These are phyloP conservation scores for Calonectria henricotiae DNA, from an alignment of 2,329 filamentous ascomycete species.

Conservation along the genomic window DNA sequence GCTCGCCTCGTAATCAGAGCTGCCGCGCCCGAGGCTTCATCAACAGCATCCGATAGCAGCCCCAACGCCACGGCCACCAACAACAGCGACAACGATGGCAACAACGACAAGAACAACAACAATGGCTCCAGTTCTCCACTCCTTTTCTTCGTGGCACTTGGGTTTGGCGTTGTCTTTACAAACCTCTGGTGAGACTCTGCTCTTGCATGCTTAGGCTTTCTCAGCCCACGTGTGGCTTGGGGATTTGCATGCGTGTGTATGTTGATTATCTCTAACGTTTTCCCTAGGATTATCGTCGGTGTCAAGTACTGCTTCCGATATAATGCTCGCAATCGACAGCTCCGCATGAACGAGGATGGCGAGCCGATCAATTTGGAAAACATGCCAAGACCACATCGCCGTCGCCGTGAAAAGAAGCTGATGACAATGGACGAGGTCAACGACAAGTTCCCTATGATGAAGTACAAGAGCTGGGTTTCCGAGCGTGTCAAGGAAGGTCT, in stretches of 20 bases:
- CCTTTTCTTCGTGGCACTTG: slow-evolving; percentile 92
- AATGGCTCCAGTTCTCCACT: slow-evolving; percentile 63
- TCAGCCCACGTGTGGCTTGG: slow-evolving; percentile 71
- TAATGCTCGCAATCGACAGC: slow-evolving; percentile 90
- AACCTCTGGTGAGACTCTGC: slow-evolving; percentile 87
- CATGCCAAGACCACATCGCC: slow-evolving; percentile 88
- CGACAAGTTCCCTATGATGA: slow-evolving; percentile 93
- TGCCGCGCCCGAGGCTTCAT: slow-evolving; percentile 43
- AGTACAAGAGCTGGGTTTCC: slow-evolving; percentile 96
- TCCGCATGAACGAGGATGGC: slow-evolving; percentile 84
- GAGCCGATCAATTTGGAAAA: slow-evolving; percentile 91
- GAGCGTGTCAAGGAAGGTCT: slow-evolving; percentile 87
- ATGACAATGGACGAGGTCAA: slow-evolving; percentile 99
- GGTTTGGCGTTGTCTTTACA: slow-evolving; percentile 98
- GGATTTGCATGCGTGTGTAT: slow-evolving; percentile 50
- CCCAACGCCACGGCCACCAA: slow-evolving; percentile 39
- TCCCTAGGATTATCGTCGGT: slow-evolving; percentile 94
- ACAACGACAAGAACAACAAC: slow-evolving; percentile 44
- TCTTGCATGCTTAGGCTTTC: slow-evolving; percentile 28
- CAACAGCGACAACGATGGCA: slow-evolving; percentile 27
- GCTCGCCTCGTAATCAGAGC: slow-evolving; percentile 50
- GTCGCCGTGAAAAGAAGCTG: slow-evolving; percentile 95
- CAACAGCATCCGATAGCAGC: slow-evolving; percentile 45
- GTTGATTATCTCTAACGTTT: slow-evolving; percentile 47
- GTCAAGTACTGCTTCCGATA: slow-evolving; percentile 99